Evolutionary conservation across 2,329 filamentous ascomycete species (phyloP).

Genomic region (Gnomoniopsis smithogilvyi): DNA sequence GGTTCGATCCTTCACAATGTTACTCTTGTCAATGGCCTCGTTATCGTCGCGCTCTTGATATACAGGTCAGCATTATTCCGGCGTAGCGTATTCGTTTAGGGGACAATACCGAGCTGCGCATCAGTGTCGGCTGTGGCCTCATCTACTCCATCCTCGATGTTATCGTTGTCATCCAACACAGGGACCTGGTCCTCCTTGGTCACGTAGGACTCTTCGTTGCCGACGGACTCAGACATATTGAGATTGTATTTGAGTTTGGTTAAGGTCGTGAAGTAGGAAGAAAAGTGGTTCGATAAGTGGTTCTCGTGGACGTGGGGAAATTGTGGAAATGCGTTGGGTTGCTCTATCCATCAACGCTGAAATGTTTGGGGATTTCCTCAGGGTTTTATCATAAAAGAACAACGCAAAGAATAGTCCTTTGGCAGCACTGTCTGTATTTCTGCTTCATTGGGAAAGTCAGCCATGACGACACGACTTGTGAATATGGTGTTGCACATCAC

Average conservation of each 20-base stretch:
- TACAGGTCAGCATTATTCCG: neutral
- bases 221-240: slow-evolving; percentile 8
- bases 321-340: neutral
- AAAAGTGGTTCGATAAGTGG: slow-evolving; percentile 13
- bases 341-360: neutral
- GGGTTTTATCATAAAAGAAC: slow-evolving; percentile 3
- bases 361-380: slow-evolving; percentile 6
- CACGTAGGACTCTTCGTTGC: slow-evolving; percentile 7
- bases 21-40: slow-evolving; percentile 29
- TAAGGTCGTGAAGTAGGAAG: slow-evolving; percentile 1
- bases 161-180: slow-evolving; percentile 18
- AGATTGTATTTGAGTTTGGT: neutral
- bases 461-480: slow-evolving; percentile 12
- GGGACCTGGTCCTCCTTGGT: slow-evolving; percentile 14
- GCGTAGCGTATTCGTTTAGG: neutral
- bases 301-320: slow-evolving; percentile 8
- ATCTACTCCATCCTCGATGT: slow-evolving; percentile 18
- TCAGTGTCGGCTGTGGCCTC: slow-evolving; percentile 14
- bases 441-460: neutral
- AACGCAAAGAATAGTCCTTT: neutral
- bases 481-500: neutral
- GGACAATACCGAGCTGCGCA: slow-evolving; percentile 19
- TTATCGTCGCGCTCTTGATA: slow-evolving; percentile 27
- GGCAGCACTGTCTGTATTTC: neutral
- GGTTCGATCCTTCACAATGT: slow-evolving; percentile 27